Evolutionary conservation across 2,329 filamentous ascomycete species (phyloP).

Genomic region (Penicillium expansum): DNA sequence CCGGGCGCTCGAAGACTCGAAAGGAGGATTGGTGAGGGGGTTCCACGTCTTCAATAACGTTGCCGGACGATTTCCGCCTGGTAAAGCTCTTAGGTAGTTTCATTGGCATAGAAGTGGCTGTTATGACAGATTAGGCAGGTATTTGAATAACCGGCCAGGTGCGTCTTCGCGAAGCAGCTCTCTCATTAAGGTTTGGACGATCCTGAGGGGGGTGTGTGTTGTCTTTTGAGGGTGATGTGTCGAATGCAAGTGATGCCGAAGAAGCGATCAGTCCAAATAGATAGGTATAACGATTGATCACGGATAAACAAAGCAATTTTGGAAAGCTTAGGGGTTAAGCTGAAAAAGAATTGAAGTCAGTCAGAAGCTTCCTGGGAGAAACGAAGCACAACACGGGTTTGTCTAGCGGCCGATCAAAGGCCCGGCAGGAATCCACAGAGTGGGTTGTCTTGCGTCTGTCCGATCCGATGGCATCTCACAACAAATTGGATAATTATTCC

Average conservation of each 20-base stretch:
- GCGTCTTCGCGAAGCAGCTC: slow-evolving; percentile 3
- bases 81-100: slow-evolving; percentile 55
- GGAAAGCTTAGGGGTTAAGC: slow-evolving; percentile 11
- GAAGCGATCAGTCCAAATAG: slow-evolving; percentile 15
- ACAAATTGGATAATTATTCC: slow-evolving; percentile 4
- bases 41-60: slow-evolving; percentile 50
- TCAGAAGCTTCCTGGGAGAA: slow-evolving; percentile 22
- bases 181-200: slow-evolving; percentile 16
- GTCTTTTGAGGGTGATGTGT: slow-evolving; percentile 18
- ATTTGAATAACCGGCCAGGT: neutral
- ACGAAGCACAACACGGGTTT: slow-evolving; percentile 14
- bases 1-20: slow-evolving; percentile 53
- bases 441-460: slow-evolving; percentile 14
- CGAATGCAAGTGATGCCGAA: slow-evolving; percentile 15
- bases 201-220: neutral
- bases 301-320: neutral
- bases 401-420: slow-evolving; percentile 25
- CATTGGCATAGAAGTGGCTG: slow-evolving; percentile 48
- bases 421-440: slow-evolving; percentile 23
- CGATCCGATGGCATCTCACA: slow-evolving; percentile 12
- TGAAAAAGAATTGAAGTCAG: slow-evolving; percentile 12
- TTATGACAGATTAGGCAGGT: neutral
- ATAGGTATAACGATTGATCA: neutral
- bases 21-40: slow-evolving; percentile 48
- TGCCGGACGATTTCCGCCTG: slow-evolving; percentile 56